phyloP scores from a whole-genome alignment of 192 early-diverging fungal species.

The Endogone sp. region DNA sequence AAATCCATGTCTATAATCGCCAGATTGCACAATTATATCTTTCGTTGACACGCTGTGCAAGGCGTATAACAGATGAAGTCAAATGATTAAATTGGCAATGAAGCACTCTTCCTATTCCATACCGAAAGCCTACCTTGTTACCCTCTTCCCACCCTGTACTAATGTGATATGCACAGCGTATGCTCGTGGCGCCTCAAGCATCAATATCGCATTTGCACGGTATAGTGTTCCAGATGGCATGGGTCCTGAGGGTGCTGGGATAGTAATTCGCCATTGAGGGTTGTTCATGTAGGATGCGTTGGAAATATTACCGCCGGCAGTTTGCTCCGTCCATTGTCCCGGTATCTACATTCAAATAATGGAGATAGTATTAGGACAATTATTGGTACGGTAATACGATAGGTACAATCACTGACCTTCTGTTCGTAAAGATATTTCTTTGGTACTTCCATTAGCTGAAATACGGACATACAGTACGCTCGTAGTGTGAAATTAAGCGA shows the following conservation, averaged over 20 bases:
- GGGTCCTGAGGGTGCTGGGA: conserved; percentile 18
- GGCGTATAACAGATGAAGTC: not conserved
- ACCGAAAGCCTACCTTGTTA: conserved; percentile 51
- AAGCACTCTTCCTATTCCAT: no score
- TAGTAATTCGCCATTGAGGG: conserved; percentile 70
- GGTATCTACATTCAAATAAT: conserved; percentile 40
- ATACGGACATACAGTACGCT: conserved; percentile 59
- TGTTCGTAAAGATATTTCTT: conserved; percentile 50
- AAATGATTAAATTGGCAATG: no score
- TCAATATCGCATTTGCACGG: conserved; percentile 31
- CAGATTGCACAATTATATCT: conserved; percentile 68
- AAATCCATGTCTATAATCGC: conserved; percentile 73
- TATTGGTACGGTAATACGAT: not conserved
- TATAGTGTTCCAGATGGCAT: conserved; percentile 24
- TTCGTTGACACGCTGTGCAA: conserved; percentile 40
- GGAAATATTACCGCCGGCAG: conserved; percentile 73
- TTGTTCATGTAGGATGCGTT: conserved; percentile 71
- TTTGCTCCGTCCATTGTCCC: conserved; percentile 68
- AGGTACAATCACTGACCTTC: conserved; percentile 33
- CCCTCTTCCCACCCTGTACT: conserved; percentile 66
- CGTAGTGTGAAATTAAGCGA: conserved; percentile 76
- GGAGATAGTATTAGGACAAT: no score
- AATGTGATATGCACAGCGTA: conserved; percentile 66
- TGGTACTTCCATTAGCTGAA: conserved; percentile 60
- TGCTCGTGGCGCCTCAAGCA: conserved; percentile 64